Evolutionary conservation across 345 rosid genomes (phyloP).

Genomic region (Linum lewisii): DNA sequence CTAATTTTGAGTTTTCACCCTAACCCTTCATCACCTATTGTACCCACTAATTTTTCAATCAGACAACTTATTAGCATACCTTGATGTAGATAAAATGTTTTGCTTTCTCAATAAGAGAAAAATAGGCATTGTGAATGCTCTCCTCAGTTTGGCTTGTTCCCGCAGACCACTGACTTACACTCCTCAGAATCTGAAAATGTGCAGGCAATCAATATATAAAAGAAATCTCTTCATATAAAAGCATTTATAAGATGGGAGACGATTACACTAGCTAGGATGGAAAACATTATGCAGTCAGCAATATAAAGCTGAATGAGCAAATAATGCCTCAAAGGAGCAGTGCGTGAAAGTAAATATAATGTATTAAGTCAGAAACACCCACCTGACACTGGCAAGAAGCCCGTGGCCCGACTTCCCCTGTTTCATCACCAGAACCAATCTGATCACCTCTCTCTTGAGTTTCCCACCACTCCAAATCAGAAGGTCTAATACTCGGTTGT

Average conservation of each 20-base stretch:
- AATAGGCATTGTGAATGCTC: slow-evolving; percentile 89
- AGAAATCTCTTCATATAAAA: too few relatives aligned
- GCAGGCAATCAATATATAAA: too few relatives aligned
- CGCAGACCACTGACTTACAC: slow-evolving; percentile 99
- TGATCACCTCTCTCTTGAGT: slow-evolving; percentile 69
- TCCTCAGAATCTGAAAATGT: slow-evolving; percentile 72
- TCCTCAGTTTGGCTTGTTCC: slow-evolving; percentile 97
- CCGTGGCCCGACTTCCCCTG: slow-evolving; percentile 87
- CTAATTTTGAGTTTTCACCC: too few relatives aligned
- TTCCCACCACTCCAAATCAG: slow-evolving; percentile 88
- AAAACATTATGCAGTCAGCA: too few relatives aligned
- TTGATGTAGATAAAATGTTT: slow-evolving; percentile 88
- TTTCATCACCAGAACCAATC: slow-evolving; percentile 42
- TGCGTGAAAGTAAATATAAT: neutral
- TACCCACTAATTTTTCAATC: neutral
- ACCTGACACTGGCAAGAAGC: slow-evolving; percentile 96
- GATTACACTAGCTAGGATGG: too few relatives aligned
- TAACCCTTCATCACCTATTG: too few relatives aligned
- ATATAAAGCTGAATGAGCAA: slow-evolving; percentile 10
- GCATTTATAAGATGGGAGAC: too few relatives aligned
- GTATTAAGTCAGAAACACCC: slow-evolving; percentile 13
- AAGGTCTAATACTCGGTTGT: slow-evolving; percentile 28
- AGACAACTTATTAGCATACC: slow-evolving; percentile 29
- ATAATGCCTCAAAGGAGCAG: neutral
- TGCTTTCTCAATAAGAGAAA: slow-evolving; percentile 92